Percentiles rank a stretch among this genome's conserved stretches.
Conservation (phyloP, 805 yeast species). For the Candida arabinofermentans region DNA sequence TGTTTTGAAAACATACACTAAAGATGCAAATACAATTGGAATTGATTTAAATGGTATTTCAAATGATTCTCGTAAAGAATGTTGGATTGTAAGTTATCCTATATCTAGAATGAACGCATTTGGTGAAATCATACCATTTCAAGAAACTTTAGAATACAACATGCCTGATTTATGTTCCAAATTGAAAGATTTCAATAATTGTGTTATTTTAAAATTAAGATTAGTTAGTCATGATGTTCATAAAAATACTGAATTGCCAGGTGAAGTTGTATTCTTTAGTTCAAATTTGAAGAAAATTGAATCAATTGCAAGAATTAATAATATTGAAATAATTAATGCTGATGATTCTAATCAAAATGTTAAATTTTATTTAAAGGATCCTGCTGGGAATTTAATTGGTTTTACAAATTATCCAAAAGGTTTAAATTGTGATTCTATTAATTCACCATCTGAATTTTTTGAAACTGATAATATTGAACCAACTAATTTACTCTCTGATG, state of each 20-base stretch:
- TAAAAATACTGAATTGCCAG: constrained; percentile 31
- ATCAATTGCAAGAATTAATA: constrained; percentile 17
- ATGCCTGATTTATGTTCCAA: constrained; percentile 15
- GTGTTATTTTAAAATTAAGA: constrained; percentile 46
- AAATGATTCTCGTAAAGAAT: constrained; percentile 60
- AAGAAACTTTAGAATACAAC: constrained; percentile 30
- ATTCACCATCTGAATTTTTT: constrained; percentile 6
- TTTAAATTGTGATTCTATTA: constrained; percentile 20
- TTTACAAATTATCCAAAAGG: constrained; percentile 47
- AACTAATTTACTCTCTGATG: background rate
- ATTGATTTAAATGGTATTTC: constrained; percentile 50
- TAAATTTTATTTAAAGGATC: constrained; percentile 46
- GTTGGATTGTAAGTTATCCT: constrained; percentile 72
- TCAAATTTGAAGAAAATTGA: constrained; percentile 31
- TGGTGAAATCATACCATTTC: constrained; percentile 31
- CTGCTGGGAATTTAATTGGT: constrained; percentile 59
- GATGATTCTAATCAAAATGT: constrained; percentile 11
- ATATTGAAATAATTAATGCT: constrained; percentile 16
- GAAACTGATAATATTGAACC: background rate
- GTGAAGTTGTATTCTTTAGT: constrained; percentile 38
- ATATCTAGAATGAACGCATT: constrained; percentile 24
- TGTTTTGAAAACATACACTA: constrained; percentile 55
- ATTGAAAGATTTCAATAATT: constrained; percentile 27
- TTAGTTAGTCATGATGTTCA: constrained; percentile 35
- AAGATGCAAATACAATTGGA: constrained; percentile 38